phyloP scores from a whole-genome alignment of 306 rosid species.

The Prinsepia uniflora region DNA sequence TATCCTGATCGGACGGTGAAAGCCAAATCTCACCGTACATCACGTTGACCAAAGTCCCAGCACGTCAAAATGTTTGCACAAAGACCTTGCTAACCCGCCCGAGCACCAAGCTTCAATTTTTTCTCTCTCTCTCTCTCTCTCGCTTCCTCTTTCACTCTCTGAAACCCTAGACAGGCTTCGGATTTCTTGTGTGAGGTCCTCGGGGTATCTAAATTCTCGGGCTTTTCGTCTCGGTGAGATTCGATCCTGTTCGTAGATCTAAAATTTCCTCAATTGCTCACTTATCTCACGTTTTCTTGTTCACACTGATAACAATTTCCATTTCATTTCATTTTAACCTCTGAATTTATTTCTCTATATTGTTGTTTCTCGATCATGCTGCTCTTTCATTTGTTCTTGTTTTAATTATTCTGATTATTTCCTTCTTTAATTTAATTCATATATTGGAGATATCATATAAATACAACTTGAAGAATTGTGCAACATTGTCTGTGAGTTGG shows the following conservation, averaged over 20 bases:
- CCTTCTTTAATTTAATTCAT: not conserved
- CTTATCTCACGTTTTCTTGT: not conserved
- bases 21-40: conserved; percentile 10
- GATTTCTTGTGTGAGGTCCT: conserved; percentile 17
- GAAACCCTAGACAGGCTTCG: conserved; percentile 51
- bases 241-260: conserved; percentile 31
- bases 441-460: not conserved
- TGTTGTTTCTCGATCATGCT: not conserved
- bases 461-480: not conserved
- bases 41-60: conserved; percentile 17
- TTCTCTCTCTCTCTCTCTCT: conserved; percentile 17
- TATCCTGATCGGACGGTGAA: not conserved
- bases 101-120: conserved; percentile 10
- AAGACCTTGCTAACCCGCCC: conserved; percentile 12
- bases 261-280: not conserved
- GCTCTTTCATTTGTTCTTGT: not conserved
- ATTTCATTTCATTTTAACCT: not conserved
- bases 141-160: not conserved
- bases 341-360: not conserved
- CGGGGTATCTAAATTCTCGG: conserved; percentile 3
- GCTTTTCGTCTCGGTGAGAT: conserved; percentile 36
- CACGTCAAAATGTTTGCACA: conserved; percentile 8
- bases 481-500: conserved; percentile 3
- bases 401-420: not conserved
- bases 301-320: not conserved